A percentile compares a stretch with the other conserved stretches of the same genome.
These are phyloP conservation scores for Botrytis medusae DNA, from an alignment of 2,329 filamentous ascomycete species.

Conservation along the genomic window DNA sequence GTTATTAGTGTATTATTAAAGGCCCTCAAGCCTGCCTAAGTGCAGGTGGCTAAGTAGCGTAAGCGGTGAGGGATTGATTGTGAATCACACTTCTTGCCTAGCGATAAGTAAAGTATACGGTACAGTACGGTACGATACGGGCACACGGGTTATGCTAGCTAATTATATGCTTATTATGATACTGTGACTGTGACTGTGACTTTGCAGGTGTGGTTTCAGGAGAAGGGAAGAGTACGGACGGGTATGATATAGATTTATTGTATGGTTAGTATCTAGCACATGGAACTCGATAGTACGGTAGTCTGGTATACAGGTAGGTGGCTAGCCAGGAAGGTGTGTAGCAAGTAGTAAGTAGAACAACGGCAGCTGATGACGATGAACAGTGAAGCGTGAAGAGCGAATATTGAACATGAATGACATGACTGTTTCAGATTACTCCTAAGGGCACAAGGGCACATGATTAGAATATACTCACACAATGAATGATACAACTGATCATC, in stretches of 20 bases:
- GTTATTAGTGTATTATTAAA: background rate
- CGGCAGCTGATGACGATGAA: background rate
- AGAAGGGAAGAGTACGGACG: too few species aligned
- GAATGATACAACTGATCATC: background rate
- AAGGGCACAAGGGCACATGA: background rate
- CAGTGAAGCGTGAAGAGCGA: background rate
- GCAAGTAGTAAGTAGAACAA: background rate
- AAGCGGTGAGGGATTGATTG: slow-evolving; percentile 20
- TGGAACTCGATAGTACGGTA: background rate
- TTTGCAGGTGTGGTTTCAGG: background rate
- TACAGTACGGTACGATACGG: too few species aligned
- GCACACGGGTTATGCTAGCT: background rate
- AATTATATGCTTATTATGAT: background rate
- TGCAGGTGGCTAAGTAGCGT: slow-evolving; percentile 8
- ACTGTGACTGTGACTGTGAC: background rate
- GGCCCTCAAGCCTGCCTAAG: background rate
- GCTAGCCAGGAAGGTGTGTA: background rate
- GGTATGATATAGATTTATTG: background rate
- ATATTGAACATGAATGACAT: background rate
- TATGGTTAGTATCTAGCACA: background rate
- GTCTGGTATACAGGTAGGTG: too few species aligned
- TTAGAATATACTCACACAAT: background rate
- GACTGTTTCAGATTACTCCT: slow-evolving; percentile 8
- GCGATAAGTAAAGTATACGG: background rate
- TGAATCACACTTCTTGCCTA: slow-evolving; percentile 7